These are phyloP conservation scores for Diplosphaera chodatii DNA, from an alignment of 139 green algal species.

Conservation along the genomic window DNA sequence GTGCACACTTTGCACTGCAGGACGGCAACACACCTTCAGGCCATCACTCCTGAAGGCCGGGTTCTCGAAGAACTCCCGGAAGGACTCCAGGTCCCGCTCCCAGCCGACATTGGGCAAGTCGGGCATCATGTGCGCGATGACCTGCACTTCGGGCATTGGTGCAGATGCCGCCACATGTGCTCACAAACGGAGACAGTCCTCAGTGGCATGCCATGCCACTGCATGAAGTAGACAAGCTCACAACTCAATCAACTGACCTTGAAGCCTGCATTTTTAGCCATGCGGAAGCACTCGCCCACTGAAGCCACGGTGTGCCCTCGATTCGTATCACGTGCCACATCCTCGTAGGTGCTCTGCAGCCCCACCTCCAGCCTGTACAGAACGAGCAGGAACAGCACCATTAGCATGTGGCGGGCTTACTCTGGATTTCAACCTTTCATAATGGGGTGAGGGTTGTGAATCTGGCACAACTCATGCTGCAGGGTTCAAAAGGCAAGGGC, in stretches of 20 bases:
- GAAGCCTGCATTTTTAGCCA: constrained; percentile 92
- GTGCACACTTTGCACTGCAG: too few relatives aligned
- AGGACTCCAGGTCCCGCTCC: constrained; percentile 94
- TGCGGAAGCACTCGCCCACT: constrained; percentile 87
- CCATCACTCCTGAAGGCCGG: constrained; percentile 88
- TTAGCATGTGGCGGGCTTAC: too few relatives aligned
- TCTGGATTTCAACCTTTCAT: too few relatives aligned
- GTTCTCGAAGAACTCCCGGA: constrained; percentile 97
- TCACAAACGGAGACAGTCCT: too few relatives aligned
- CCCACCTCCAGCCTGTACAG: constrained; percentile 81
- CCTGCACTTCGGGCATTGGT: too few relatives aligned
- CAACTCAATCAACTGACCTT: constrained; percentile 50
- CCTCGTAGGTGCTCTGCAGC: constrained; percentile 89
- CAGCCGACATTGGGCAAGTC: constrained; percentile 96
- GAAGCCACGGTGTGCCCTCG: constrained; percentile 82
- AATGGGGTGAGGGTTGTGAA: too few relatives aligned
- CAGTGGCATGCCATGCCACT: too few relatives aligned
- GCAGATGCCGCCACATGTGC: too few relatives aligned
- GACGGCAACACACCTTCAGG: too few relatives aligned
- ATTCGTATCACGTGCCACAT: constrained; percentile 97
- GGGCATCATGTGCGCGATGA: constrained; percentile 98
- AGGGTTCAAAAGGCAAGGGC: not conserved
- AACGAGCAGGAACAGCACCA: too few relatives aligned
- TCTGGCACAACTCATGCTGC: too few relatives aligned
- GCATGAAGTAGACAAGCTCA: too few relatives aligned